Base-by-base conservation (phyloP, 768 basidiomycete genomes). In the Tubosaeta sp. region DNA sequence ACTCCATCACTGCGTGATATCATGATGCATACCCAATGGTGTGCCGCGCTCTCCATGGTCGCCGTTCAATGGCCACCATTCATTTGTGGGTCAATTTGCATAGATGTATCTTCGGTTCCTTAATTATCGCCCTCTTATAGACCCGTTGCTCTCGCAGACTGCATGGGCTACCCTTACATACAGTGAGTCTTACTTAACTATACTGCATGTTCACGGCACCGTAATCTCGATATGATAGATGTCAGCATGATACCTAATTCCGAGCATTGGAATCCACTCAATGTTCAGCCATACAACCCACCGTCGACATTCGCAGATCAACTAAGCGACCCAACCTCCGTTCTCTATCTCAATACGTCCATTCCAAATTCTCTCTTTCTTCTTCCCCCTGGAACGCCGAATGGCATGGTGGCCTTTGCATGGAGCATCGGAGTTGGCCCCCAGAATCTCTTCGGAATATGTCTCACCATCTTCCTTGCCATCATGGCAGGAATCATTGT, bases 61-160 rank as follows among this genome's bases (percentile, higher is more conserved):
- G 91, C 95, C 30, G 92, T 98, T 19, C 79, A 90, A 65, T 99
- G 95, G 95, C 95, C 96, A 0, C 74, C 76, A 14, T 97, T 94
- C 67, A 79, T 87, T 53, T 98, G 94, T 94, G 60, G 58, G 87
- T 78, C 34, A 35, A 40, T 16, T 22, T 38, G 31, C 45, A 9
- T 22, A 29, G 10, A 29, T 13, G 3, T 13, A 13, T 19, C 31
- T 41, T 49, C 53, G 36, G 48, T 59, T 18, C 51, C 54, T 61
- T 63, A 45, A 57, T 56, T 31, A 22, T 54, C 35, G 36, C n/a
- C 32, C 6, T 64, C 36, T 18, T 32, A 22, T 64, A 94, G 94
- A 97, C 70, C 94, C 95, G n/a, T 73, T 97, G 35, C 74, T 96
- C 41, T 81, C 86, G 10, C 86, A 90, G 62, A 86, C 89, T 7